Conservation (phyloP, 2,329 filamentous ascomycete species). For the Cadophora sp. region DNA sequence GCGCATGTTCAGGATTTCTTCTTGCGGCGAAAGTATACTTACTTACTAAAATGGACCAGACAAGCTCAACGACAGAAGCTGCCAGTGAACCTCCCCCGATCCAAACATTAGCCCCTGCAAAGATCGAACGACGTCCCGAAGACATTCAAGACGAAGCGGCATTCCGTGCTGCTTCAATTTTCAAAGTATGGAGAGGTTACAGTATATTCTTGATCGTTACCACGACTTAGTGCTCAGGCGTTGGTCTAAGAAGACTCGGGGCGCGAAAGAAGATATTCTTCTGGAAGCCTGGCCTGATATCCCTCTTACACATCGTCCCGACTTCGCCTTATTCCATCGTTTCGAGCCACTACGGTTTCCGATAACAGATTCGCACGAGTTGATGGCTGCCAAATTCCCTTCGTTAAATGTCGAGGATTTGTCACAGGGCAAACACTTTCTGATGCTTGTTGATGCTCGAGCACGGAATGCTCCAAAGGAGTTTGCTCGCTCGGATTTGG, state of each 20-base stretch:
- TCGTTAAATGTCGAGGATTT: neutral
- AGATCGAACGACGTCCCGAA: neutral
- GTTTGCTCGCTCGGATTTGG: neutral
- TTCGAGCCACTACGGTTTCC: neutral
- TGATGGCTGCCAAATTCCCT: neutral
- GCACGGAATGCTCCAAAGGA: neutral
- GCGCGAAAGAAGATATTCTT: neutral
- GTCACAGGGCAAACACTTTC: neutral
- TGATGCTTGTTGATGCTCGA: neutral
- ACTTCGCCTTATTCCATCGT: constrained; percentile 7
- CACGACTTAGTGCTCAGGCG: neutral
- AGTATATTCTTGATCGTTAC: neutral
- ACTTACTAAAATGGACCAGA: neutral
- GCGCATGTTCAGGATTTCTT: neutral
- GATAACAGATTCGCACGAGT: neutral
- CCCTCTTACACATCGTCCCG: constrained; percentile 2
- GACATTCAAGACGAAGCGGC: constrained; percentile 2
- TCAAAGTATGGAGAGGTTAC: neutral
- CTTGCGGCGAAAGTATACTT: neutral
- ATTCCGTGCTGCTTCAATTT: neutral
- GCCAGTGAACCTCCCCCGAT: neutral
- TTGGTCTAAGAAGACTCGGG: neutral
- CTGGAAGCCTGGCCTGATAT: constrained; percentile 2
- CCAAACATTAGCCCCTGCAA: neutral
- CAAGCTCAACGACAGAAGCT: neutral